Conservation (phyloP, 225 moss, liverwort and hornwort genomes). For the Bryum argenteum region DNA sequence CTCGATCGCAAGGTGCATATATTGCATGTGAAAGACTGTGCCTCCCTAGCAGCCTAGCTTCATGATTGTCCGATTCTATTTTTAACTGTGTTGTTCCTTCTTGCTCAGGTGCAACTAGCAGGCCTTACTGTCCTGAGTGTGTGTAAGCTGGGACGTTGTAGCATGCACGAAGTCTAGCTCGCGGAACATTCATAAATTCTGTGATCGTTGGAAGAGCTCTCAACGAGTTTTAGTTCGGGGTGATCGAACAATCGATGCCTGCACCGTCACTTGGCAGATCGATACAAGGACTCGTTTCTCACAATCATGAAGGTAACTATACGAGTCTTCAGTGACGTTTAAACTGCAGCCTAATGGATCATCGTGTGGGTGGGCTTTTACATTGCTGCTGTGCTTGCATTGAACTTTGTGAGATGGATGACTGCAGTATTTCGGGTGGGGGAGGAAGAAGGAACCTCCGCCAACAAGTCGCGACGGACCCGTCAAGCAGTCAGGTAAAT, state of each 20-base stretch:
- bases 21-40: background rate
- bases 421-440: slow-evolving; percentile 49
- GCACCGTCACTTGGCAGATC: background rate
- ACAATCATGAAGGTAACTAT: slow-evolving; percentile 39
- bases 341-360: no score
- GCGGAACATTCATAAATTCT: background rate
- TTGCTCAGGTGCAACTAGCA: background rate
- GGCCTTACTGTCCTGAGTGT: background rate
- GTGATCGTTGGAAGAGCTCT: background rate
- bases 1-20: background rate
- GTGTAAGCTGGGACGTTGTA: no score
- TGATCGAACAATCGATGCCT: no score
- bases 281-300: background rate
- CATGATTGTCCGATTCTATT: background rate
- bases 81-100: background rate
- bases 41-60: background rate
- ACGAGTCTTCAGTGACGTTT: background rate
- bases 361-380: background rate
- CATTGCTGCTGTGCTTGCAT: background rate
- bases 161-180: no score
- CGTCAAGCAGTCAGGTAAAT: slow-evolving; percentile 32
- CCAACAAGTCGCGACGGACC: background rate
- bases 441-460: slow-evolving; percentile 38
- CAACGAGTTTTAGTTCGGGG: no score
- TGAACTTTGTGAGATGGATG: background rate